Evolutionary conservation across 78 protist species (phyloP).

Genomic region (Polysphondylium violaceum): DNA sequence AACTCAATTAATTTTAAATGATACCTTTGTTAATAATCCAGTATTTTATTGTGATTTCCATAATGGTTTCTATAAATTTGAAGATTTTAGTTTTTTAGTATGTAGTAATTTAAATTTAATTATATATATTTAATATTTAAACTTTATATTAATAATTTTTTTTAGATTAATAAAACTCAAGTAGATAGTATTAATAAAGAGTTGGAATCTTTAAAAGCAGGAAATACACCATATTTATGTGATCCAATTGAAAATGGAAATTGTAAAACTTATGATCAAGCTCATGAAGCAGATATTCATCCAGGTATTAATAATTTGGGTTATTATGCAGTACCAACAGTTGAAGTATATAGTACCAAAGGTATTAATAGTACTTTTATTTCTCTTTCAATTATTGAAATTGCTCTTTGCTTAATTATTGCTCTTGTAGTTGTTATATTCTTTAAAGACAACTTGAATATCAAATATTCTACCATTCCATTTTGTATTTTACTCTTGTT

Average conservation of each 20-base stretch:
- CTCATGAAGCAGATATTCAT: not conserved
- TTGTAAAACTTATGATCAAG: not conserved
- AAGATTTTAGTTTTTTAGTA: conserved; percentile 33
- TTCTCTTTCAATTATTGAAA: conserved; percentile 26
- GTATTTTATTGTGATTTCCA: conserved; percentile 25
- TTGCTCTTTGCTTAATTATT: conserved; percentile 8
- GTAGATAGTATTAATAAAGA: not conserved
- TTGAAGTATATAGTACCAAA: conserved; percentile 32
- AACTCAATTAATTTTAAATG: not conserved
- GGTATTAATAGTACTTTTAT: conserved; percentile 27
- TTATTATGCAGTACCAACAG: conserved; percentile 46
- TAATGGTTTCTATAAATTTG: conserved; percentile 23
- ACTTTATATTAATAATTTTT: not conserved
- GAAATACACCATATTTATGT: not conserved
- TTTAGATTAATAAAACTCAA: not conserved
- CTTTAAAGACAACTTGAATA: conserved; percentile 10
- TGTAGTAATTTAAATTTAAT: not conserved
- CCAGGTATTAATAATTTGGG: conserved; percentile 1
- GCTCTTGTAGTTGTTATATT: not conserved
- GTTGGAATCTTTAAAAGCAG: too few species aligned
- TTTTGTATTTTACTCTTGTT: conserved; percentile 28
- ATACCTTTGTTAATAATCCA: not conserved
- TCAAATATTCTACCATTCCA: conserved; percentile 38
- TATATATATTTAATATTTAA: not conserved
- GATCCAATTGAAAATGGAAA: too few species aligned